A percentile compares a stretch with the other conserved stretches of the same genome.
These are phyloP conservation scores for Areca catechu DNA, from an alignment of 176 grass and related monocot species.

Conservation along the genomic window DNA sequence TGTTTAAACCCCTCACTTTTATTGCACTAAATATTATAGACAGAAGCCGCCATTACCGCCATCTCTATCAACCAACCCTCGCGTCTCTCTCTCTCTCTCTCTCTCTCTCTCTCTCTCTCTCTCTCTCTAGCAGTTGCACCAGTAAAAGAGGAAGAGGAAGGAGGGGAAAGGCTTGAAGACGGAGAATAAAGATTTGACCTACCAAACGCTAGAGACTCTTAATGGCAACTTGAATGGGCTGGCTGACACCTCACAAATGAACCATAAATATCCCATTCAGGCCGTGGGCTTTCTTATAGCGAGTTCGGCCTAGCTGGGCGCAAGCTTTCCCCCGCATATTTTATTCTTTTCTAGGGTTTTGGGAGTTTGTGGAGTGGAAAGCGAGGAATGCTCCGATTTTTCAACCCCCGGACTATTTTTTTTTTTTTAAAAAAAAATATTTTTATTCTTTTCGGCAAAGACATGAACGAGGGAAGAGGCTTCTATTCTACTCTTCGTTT, in stretches of 20 bases:
- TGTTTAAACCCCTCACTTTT: neutral
- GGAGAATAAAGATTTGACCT: slow-evolving; percentile 24
- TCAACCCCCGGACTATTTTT: no score
- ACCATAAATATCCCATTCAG: no score
- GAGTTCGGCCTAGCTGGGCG: neutral
- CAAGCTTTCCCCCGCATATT: neutral
- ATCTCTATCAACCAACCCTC: neutral
- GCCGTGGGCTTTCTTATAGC: neutral
- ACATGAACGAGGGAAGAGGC: neutral
- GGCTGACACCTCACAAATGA: neutral
- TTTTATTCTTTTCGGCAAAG: no score
- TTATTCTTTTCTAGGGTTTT: neutral
- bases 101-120: slow-evolving; percentile 14
- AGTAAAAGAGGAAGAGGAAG: slow-evolving; percentile 11
- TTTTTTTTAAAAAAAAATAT: no score
- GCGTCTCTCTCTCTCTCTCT: neutral
- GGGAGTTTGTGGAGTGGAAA: neutral
- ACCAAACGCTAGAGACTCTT: slow-evolving; percentile 14
- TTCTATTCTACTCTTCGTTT: neutral
- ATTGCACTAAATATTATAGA: no score
- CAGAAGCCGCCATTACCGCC: no score
- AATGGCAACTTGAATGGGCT: slow-evolving; percentile 26
- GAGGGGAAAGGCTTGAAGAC: neutral
- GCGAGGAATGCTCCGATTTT: neutral
- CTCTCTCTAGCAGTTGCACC: slow-evolving; percentile 23